Evolutionary conservation across 495 filamentous ascomycete genomes (phyloP), one percentile per base, ranked within the genome.

Genomic region (Tetracladium setigerum): DNA sequence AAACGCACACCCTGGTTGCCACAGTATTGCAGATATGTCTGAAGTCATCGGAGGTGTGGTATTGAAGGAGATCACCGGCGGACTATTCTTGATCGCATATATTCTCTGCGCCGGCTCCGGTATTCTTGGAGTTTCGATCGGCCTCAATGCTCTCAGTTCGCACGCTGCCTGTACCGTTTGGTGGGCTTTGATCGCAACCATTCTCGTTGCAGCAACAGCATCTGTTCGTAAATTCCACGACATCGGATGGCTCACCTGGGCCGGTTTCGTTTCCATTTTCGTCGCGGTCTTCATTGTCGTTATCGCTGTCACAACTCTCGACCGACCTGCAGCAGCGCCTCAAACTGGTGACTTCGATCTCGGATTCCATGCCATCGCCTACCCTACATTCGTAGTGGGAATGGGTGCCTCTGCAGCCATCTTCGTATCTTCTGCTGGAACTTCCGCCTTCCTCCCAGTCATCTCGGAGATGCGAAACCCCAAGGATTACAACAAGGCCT

Each of bases 401-500:
- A 70, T 74, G 31, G 59, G 62, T 2, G 68, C 69, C 1, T 60
- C 64, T 1, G 54, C 59, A 0, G 69, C 53, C 1, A 56, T 56
- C 39, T 56, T 56, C 44, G 53, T 47, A 10, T 41, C 32, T 67
- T 69, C 42, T 6, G 57, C 83, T 67, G 71, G 83, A 49, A 75
- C 87, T 68, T 69, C 86, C 57, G 76, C 82, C 55, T 83, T 88
- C 38, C 42, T 90, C 67, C 78, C 74, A 44, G 80, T 90, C 57
- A 84, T 87, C 57, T 79, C 84, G 46, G 87, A 92, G 63, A 84
- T 92, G 76, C 76, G 82, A 53, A 71, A 78, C 0, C 84, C 84
- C 0, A 58, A 66, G 40, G 78, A 87, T 58, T 87, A 76, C 59
- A 70, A 70, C 44, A 86, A 86, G 67, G 75, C 85, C 2, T 74